A percentile compares a stretch with the other conserved stretches of the same genome.
These are phyloP conservation scores for Penicillium robsamsonii DNA, from an alignment of 495 filamentous ascomycete genomes.

Conservation along the genomic window DNA sequence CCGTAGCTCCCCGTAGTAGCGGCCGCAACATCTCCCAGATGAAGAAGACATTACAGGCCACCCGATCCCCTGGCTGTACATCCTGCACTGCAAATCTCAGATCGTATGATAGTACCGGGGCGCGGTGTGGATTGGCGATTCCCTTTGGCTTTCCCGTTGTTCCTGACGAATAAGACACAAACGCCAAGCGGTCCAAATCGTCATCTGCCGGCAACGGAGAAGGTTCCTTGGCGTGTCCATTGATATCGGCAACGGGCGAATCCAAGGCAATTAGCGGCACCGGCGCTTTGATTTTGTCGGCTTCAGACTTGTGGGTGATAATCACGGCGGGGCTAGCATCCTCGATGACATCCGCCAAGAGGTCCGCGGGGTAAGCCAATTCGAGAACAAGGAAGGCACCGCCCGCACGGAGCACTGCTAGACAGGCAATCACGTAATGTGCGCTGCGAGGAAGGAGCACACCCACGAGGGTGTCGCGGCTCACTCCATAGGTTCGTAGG, in stretches of 20 bases:
- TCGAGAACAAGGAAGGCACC: constrained; percentile 71
- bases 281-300: constrained; percentile 53
- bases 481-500: constrained; percentile 57
- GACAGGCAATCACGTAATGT: constrained; percentile 67
- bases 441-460: constrained; percentile 65
- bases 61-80: constrained; percentile 60
- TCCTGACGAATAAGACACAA: constrained; percentile 65
- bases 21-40: constrained; percentile 72
- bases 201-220: constrained; percentile 50
- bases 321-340: constrained; percentile 62
- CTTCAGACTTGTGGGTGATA: constrained; percentile 55
- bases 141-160: constrained; percentile 69
- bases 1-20: constrained; percentile 64
- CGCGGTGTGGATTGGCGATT: constrained; percentile 65
- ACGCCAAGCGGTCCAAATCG: constrained; percentile 63
- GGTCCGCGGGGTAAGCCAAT: constrained; percentile 62
- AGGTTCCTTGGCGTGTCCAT: constrained; percentile 37
- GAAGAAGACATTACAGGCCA: constrained; percentile 74
- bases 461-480: constrained; percentile 61
- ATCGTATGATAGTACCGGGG: constrained; percentile 63
- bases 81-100: constrained; percentile 61
- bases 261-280: constrained; percentile 58
- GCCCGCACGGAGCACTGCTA: constrained; percentile 63
- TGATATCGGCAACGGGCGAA: constrained; percentile 35
- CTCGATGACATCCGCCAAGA: constrained; percentile 64